Percentiles rank a stretch among this genome's conserved stretches.
Conservation (phyloP, 805 yeast species). For the Candida fluviatilis region DNA sequence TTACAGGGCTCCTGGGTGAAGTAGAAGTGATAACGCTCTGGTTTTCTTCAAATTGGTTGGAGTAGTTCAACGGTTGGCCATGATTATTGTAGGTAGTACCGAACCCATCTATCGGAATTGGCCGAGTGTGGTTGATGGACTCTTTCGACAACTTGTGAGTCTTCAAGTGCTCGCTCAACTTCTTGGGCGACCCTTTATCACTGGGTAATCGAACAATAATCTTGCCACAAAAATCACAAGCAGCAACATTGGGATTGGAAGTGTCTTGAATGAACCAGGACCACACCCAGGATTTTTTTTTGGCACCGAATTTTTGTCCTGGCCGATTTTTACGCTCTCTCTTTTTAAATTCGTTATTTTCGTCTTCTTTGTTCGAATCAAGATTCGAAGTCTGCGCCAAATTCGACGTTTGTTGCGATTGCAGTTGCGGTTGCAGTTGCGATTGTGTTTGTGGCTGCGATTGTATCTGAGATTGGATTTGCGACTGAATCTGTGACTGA, state of each 20-base stretch:
- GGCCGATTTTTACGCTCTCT: slow-evolving; percentile 39
- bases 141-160: slow-evolving; percentile 46
- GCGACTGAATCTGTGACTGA: slow-evolving; percentile 2
- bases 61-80: slow-evolving; percentile 20
- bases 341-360: neutral
- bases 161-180: slow-evolving; percentile 51
- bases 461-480: slow-evolving; percentile 3
- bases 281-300: slow-evolving; percentile 63
- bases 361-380: neutral
- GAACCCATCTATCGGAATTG: slow-evolving; percentile 34
- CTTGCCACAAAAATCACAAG: slow-evolving; percentile 52
- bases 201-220: slow-evolving; percentile 43
- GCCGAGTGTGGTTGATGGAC: slow-evolving; percentile 37
- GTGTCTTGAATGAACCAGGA: slow-evolving; percentile 54
- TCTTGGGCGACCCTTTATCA: slow-evolving; percentile 59
- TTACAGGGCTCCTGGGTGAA: neutral
- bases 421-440: slow-evolving; percentile 1
- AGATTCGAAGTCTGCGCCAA: neutral
- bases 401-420: neutral
- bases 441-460: slow-evolving; percentile 4
- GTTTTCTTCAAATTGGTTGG: slow-evolving; percentile 11
- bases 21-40: neutral
- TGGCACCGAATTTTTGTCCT: slow-evolving; percentile 57
- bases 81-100: slow-evolving; percentile 30
- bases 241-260: slow-evolving; percentile 45